Evolutionary conservation across 306 rosid genomes (phyloP), one percentile per base, ranked within the genome.

Genomic region (Heteromeles arbutifolia): DNA sequence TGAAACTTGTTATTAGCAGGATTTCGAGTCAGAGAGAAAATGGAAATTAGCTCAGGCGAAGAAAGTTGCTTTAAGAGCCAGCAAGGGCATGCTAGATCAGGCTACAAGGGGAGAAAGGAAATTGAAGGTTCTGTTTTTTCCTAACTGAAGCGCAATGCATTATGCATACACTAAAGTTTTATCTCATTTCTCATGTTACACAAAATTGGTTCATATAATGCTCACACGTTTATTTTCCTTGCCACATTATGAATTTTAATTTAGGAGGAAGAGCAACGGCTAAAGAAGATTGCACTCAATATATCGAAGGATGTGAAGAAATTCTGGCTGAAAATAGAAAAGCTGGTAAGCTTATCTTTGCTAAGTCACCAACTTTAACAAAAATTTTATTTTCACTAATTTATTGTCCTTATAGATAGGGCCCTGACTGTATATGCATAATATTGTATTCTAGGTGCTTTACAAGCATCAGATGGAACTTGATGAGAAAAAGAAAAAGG

Each of bases 81-180:
- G 96, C 93, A 95, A 89, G 78, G 99, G 99, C 86, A 92, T 90
- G 89, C 11, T 95, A 83, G 99, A 95, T 84, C 99, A 88, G 67
- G 99, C 97, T 77, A 92, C 97, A 65, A 88, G 96, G 89, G 99
- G 96, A 80, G 99, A 95, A 89, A 95, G 83, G 88, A 95, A 84
- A 85, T 84, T 95, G 86, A 95, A 90, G 97, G 99, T 95, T 86
- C 83, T 70, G 75, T 72, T 79, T 82, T 84, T 81, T 10, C 69
- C 86, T 70, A 77, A 70, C 76, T 78, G 32, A 43, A 63, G 63
- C 39, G 72, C 68, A 72, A 74, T 69, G 69, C 74, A 34, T 50
- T 6, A 59, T 52, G 13, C 8, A 39, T 64, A 24, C 17, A 44
- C 65, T n/a, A 41, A 48, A 59, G 45, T 76, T 64, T 64, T 79